Base-by-base conservation (phyloP, 2,329 filamentous ascomycete genomes). In the Amylocarpus encephaloides region DNA sequence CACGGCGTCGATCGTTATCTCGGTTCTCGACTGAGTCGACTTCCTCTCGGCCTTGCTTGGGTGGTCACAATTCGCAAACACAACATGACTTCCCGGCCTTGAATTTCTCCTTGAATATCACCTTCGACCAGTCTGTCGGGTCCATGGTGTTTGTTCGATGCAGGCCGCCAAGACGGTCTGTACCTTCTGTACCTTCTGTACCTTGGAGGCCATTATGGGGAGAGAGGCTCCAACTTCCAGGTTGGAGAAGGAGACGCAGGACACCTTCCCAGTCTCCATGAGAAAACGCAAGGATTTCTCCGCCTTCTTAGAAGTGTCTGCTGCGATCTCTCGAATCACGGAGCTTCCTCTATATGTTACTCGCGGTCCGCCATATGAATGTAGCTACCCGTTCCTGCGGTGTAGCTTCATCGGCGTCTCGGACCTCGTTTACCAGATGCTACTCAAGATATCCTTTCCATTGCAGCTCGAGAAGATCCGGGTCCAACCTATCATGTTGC, bases 341-440 rank as follows among this genome's bases (percentile, higher is more conserved):
- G 56, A 57, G 52, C 57, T 59, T 56, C 56, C 50, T 51, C 36
- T 38, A 38, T 42, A 45, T 42, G 47, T 43, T 48, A 52, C 54
- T 46, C 36, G 49, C 48, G 52, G 49, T 55, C 52, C 50, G 43
- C 52, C 50, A 49, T 59, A 55, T 60, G 55, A 54, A 60, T 62
- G 60, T 62, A 59, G 54, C 53, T 52, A 55, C 49, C 60, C 61
- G 61, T 54, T 58, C 51, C 59, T 63, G 62, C 61, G 55, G 57
- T 56, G 55, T 53, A 54, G 49, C 57, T 59, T 52, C 56, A 59
- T 62, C 56, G 57, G 49, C 49, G 41, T 53, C 48, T 52, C 52
- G 53, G 53, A 41, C 41, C 51, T 55, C 50, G 42, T 54, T 54
- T 50, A 59, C 49, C 49, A 57, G 53, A 59, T 53, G 44, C 41